Evolutionary conservation across 2,329 filamentous ascomycete genomes (phyloP).

Genomic region (Sporothrix schenckii): DNA sequence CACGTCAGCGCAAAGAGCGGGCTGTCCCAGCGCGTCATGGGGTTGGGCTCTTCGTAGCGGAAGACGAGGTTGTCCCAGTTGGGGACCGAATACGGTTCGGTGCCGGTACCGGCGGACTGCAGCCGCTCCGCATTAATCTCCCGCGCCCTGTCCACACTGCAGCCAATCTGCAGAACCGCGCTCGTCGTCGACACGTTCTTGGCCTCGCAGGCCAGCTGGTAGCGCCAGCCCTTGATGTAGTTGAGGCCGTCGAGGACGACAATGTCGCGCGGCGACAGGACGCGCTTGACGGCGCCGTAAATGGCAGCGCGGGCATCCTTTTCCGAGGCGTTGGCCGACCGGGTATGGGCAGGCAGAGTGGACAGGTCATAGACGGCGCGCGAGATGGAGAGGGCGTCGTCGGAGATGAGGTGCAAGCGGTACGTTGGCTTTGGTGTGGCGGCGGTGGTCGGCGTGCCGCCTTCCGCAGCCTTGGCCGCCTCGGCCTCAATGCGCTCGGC

Average conservation of each 20-base stretch:
- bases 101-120: constrained; percentile 35
- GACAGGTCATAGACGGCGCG: constrained; percentile 71
- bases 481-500: constrained; percentile 55
- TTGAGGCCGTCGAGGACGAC: constrained; percentile 80
- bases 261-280: constrained; percentile 71
- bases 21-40: constrained; percentile 82
- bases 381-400: constrained; percentile 69
- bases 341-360: constrained; percentile 59
- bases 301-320: constrained; percentile 79
- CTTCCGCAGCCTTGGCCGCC: constrained; percentile 32
- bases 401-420: constrained; percentile 73
- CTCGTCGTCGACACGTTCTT: constrained; percentile 76
- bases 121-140: constrained; percentile 64
- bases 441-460: not conserved
- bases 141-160: constrained; percentile 55
- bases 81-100: constrained; percentile 54
- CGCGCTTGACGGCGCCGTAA: constrained; percentile 77
- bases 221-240: constrained; percentile 89
- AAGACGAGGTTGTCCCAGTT: constrained; percentile 82
- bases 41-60: constrained; percentile 83
- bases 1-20: constrained; percentile 78
- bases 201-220: constrained; percentile 82
- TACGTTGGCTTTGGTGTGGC: constrained; percentile 51
- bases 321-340: constrained; percentile 73
- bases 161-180: constrained; percentile 71